Evolutionary conservation across 1,139 yeast genomes (phyloP).

Genomic region (Arxiozyma bovina): DNA sequence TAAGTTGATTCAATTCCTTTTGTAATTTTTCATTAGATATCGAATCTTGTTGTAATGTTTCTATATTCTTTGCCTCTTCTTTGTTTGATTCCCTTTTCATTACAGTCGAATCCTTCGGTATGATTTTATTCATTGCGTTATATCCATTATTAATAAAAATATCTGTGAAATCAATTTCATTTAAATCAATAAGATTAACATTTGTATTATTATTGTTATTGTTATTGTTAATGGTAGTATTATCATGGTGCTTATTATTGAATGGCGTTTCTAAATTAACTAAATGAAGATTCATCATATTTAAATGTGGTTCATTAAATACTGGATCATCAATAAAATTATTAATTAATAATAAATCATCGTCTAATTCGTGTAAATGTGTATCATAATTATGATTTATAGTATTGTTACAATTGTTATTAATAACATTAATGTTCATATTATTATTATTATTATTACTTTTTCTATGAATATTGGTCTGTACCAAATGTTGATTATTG

Average conservation of each 20-base stretch:
- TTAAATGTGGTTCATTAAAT: neutral
- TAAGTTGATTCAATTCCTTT: constrained; percentile 1
- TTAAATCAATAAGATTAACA: constrained; percentile 12
- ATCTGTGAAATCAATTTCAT: constrained; percentile 31
- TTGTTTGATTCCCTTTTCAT: neutral
- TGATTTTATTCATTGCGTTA: constrained; percentile 1
- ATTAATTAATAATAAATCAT: neutral
- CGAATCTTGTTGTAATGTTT: neutral
- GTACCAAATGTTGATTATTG: too few relatives aligned
- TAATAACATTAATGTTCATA: neutral
- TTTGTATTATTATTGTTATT: neutral
- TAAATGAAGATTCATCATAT: neutral
- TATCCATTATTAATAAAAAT: constrained; percentile 20
- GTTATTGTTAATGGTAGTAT: neutral
- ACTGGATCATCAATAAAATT: constrained; percentile 3
- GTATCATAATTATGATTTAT: neutral
- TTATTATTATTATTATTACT: neutral
- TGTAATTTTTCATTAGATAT: neutral
- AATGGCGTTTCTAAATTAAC: neutral
- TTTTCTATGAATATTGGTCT: neutral
- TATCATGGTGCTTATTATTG: neutral
- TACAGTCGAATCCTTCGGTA: neutral
- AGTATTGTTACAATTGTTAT: neutral
- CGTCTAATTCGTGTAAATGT: too few relatives aligned
- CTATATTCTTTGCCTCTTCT: neutral